Conservation (phyloP, 441 rosid genomes). For the Manihot esculenta region DNA sequence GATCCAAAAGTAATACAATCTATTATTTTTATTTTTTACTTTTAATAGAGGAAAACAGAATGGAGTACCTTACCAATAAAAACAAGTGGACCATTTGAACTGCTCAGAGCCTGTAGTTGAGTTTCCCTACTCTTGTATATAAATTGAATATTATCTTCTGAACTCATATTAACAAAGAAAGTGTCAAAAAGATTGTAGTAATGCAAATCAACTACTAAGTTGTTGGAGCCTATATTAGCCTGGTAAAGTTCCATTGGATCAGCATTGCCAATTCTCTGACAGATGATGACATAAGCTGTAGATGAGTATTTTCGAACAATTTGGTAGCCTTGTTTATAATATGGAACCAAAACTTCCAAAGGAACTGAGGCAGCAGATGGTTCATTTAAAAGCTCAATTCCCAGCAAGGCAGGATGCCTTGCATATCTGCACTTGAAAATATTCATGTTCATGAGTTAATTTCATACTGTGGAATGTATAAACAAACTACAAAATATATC, state of each 20-base stretch:
- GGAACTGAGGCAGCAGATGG: constrained; percentile 59
- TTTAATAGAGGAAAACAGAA: not conserved
- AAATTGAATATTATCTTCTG: constrained; percentile 53
- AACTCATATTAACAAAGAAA: constrained; percentile 54
- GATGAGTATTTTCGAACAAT: constrained; percentile 53
- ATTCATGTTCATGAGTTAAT: not conserved
- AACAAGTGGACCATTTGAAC: constrained; percentile 55
- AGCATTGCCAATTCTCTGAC: constrained; percentile 77
- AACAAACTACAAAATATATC: not conserved
- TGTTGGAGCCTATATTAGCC: constrained; percentile 57
- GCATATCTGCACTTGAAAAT: constrained; percentile 46
- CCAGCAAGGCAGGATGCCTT: constrained; percentile 57
- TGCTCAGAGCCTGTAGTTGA: constrained; percentile 53
- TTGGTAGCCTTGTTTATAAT: constrained; percentile 60
- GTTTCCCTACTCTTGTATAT: constrained; percentile 55
- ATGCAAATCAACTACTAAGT: constrained; percentile 70
- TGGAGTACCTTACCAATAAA: constrained; percentile 50
- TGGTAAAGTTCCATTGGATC: constrained; percentile 66
- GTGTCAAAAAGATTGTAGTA: constrained; percentile 73
- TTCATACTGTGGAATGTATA: not conserved
- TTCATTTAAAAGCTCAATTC: constrained; percentile 72
- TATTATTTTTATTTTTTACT: too few species aligned
- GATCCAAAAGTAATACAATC: not conserved
- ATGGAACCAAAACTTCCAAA: constrained; percentile 51
- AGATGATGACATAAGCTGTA: constrained; percentile 56